Base-by-base conservation (phyloP, 345 rosid species). In the Trapa incisa region DNA sequence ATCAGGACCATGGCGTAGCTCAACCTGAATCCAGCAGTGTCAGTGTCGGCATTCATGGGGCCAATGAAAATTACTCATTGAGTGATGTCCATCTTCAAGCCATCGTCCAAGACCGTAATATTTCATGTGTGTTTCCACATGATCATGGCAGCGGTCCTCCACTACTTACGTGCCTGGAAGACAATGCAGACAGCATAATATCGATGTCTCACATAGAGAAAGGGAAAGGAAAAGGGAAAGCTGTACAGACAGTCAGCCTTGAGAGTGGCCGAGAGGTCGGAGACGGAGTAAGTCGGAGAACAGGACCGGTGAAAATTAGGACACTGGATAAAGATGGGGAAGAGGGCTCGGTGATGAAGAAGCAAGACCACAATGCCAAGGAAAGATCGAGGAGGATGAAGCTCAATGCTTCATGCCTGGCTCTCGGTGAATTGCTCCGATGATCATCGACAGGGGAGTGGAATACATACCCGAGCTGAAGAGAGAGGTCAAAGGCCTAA, bases 301-400 rank as follows among this genome's bases (percentile, higher is more conserved):
- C 38, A 33, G 53, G 14, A 58, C 39, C 3, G 65, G 63, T 41
- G 35, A 17, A 47, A 45, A 10, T 22, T 47, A 12, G 57, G 17
- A n/a, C 33, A 9, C 2, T 78, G 22, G 5, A 54, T 22, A 22
- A 2, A 54, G 6, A 22, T 6, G n/a, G 60, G 22, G 69, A 62
- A 14, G 70, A 69, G 42, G 69, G 65, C 36, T 54, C 47, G 42
- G 48, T 38, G 9, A 43, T 53, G 37, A 68, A 75, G 74, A 75
- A 72, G 38, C 68, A 72, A 67, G 68, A 75, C 38, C 79, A 73
- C 65, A 80, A 80, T 37, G 84, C 79, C 29, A 77, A 69, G 74
- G 84, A 80, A 65, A 80, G 72, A 71, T 61, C 68, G 37, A 73
- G 84, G 65, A 80, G 84, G 71, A 72, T 71, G 78, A 66, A 73